These are phyloP conservation scores for Metschnikowia bowlesiae DNA, from an alignment of 805 yeast species.

Conservation along the genomic window DNA sequence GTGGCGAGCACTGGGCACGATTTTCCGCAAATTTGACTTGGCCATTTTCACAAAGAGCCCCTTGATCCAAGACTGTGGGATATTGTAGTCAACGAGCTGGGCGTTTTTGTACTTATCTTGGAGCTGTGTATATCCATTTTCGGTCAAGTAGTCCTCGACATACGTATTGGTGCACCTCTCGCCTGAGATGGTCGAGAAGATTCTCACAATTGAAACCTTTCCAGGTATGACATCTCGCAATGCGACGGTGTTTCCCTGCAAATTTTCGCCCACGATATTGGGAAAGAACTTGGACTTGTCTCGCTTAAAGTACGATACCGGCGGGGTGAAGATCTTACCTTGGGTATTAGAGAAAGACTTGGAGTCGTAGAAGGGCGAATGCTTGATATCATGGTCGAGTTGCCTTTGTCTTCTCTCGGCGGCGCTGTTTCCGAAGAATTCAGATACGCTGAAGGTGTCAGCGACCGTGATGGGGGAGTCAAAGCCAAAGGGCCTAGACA, in stretches of 20 bases:
- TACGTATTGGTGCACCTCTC: constrained; percentile 60
- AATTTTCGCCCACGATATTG: constrained; percentile 57
- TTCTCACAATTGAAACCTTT: constrained; percentile 59
- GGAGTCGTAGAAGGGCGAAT: constrained; percentile 42
- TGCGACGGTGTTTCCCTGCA: constrained; percentile 36
- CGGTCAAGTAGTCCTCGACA: constrained; percentile 44
- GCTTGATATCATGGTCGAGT: constrained; percentile 39
- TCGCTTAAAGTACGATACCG: constrained; percentile 68
- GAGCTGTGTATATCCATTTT: constrained; percentile 40
- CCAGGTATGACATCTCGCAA: constrained; percentile 39
- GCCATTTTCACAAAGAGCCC: constrained; percentile 50
- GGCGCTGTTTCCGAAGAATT: constrained; percentile 31
- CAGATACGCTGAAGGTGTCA: constrained; percentile 14
- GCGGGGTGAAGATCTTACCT: constrained; percentile 83
- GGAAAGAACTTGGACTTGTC: constrained; percentile 81
- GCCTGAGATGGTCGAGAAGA: constrained; percentile 68
- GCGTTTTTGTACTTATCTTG: constrained; percentile 43
- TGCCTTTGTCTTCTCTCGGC: constrained; percentile 35
- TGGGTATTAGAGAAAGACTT: constrained; percentile 52
- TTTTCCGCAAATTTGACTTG: constrained; percentile 39
- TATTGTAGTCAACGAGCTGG: constrained; percentile 71
- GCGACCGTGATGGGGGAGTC: constrained; percentile 18
- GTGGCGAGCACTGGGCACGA: constrained; percentile 47
- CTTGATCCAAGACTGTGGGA: constrained; percentile 72
- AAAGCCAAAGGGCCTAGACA: constrained; percentile 39